Conservation (phyloP, 2,329 filamentous ascomycete genomes). For the Cladobotryum protrusum region DNA sequence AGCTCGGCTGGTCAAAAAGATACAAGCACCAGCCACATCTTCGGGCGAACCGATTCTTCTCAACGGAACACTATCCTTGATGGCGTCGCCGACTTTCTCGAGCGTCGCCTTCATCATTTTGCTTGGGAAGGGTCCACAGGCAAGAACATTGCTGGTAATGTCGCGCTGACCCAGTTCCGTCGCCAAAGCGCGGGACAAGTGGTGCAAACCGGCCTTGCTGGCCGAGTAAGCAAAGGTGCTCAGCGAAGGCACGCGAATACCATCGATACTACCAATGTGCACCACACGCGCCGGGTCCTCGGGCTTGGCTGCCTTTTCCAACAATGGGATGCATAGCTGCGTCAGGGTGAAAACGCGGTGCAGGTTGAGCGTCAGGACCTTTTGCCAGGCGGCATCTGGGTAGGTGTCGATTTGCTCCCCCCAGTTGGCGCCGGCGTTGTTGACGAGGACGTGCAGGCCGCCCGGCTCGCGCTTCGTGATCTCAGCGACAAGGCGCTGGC, state of each 20-base stretch:
- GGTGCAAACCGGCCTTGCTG: slow-evolving; percentile 59
- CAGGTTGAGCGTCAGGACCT: slow-evolving; percentile 58
- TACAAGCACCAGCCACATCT: slow-evolving; percentile 65
- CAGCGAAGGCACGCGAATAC: slow-evolving; percentile 51
- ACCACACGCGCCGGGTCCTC: slow-evolving; percentile 51
- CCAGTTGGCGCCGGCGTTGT: slow-evolving; percentile 62
- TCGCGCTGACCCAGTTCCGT: slow-evolving; percentile 52
- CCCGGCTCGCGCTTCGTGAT: slow-evolving; percentile 40
- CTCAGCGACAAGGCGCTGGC: slow-evolving; percentile 46
- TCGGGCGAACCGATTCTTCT: slow-evolving; percentile 59
- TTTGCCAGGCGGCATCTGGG: slow-evolving; percentile 52
- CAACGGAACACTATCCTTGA: slow-evolving; percentile 55
- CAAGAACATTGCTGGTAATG: slow-evolving; percentile 62
- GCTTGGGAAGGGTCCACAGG: slow-evolving; percentile 64
- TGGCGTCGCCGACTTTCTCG: slow-evolving; percentile 46
- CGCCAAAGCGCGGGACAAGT: slow-evolving; percentile 54
- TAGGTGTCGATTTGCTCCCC: slow-evolving; percentile 54
- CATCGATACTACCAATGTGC: slow-evolving; percentile 61
- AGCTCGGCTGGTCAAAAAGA: slow-evolving; percentile 63
- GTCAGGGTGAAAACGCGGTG: slow-evolving; percentile 64
- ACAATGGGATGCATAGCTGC: slow-evolving; percentile 52
- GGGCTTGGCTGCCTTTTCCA: slow-evolving; percentile 41
- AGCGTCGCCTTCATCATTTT: slow-evolving; percentile 63
- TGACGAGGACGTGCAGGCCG: slow-evolving; percentile 56
- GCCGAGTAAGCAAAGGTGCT: slow-evolving; percentile 56